Evolutionary conservation across 805 yeast species (phyloP), one percentile per base, ranked within the genome.

Genomic region (Schizosaccharomyces osmophilus): DNA sequence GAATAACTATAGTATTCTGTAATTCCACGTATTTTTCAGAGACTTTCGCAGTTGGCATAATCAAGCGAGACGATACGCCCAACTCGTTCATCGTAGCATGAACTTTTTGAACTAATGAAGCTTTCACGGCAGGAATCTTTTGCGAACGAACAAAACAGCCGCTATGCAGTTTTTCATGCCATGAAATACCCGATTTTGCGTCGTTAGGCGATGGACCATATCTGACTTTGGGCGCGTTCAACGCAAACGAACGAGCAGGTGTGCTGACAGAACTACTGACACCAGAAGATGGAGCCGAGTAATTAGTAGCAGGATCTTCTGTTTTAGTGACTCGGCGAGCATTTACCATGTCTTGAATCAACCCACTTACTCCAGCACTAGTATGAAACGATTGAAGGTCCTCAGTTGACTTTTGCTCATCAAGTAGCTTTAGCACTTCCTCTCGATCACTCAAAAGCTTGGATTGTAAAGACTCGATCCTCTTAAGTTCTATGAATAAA

Each of bases 381-480:
- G 57, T 51, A 17, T 24, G 57, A 17, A 19, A 51, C 26, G 22
- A 22, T 11, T 26, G 39, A 24, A 29, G 19, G n/a, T 29, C 36
- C n/a, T 17, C 31, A 29, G 31, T 29, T 22, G 36, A 6, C 26
- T 51, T 51, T 29, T 51, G 57, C 1, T 95, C 83, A 68, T 93
- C 97, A 62, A 93, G 75, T 36, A 89, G 73, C 29, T 85, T 81
- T 57, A 93, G 73, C 43, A 93, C 71, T 60, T 85, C 82, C 2
- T 87, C 83, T 65, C 98, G 78, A 70, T 93, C 98, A 59, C 77
- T 73, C 61, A 88, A 77, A 76, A 90, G 85, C 70, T 86, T 85
- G 73, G 87, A 89, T 0, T 97, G 95, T 1, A 95, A 86, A 62
- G 87, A 79, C 69, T 93, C 97, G 64, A 93, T 86, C 65, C 90